Evolutionary conservation across 2,329 filamentous ascomycete genomes (phyloP), one percentile per base, ranked within the genome.

Genomic region (Aspergillus oerlinghausenensis): DNA sequence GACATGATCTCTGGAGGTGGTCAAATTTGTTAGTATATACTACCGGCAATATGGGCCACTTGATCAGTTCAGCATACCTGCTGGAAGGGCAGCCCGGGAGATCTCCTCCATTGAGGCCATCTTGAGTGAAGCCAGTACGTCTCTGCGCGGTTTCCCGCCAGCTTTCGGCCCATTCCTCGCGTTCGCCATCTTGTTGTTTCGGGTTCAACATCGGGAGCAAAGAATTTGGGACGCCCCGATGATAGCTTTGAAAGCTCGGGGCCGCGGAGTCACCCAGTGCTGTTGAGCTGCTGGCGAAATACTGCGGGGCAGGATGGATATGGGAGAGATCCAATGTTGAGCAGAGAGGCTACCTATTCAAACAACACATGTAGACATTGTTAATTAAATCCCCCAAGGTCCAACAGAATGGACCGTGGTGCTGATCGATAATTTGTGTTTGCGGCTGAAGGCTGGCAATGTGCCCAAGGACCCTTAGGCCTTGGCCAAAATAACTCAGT

Each of bases 61-160:
- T 9, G 10, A n/a, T 11, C 25, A 10, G 8, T 19, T 17, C 8
- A 49, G 63, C 80, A 62, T 80, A 92, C 90, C 90, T 73, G 90
- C 92, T 61, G 93, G 93, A 35, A 97, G 81, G 43, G 86, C 82
- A 25, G 92, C 85, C 75, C 90, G 92, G 42, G 84, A 82, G 55
- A 90, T 86, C 57, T 92, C 67, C 60, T 73, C 79, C 80, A 97
- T 90, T 73, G 90, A 86, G 21, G 91, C 88, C 62, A 88, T 87
- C 68, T 88, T 88, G 66, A 97, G 80, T 48, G 90, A 89, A 58
- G 86, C 85, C 68, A 97, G 80, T 65, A 96, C 77, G 73, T 84
- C 75, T 63, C 73, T 73, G 61, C 75, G 73, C 32, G 75, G 73
- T 57, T 68, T 70, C 42, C 60, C 69, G 54, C 66, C 67, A 53